Conservation (phyloP, 352 stramenopile genomes). For the Phytophthora sp. region DNA sequence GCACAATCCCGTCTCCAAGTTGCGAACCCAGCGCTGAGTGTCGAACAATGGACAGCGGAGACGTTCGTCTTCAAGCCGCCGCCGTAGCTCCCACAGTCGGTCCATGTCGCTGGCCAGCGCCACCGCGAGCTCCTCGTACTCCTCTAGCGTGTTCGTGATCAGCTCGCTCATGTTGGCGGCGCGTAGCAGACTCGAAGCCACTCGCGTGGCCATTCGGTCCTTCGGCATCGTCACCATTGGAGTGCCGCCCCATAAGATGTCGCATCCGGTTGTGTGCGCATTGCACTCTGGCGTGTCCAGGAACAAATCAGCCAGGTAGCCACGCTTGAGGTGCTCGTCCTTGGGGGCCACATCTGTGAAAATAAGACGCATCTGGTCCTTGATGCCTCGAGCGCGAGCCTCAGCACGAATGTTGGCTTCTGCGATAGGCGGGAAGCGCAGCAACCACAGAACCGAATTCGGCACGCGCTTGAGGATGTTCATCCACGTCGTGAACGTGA, state of each 20-base stretch:
- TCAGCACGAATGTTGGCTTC: slow-evolving; percentile 90
- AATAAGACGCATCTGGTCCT: slow-evolving; percentile 62
- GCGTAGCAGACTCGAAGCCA: slow-evolving; percentile 88
- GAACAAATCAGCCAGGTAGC: slow-evolving; percentile 91
- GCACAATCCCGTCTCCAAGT: slow-evolving; percentile 83
- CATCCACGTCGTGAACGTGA: slow-evolving; percentile 92
- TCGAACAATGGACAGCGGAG: slow-evolving; percentile 82
- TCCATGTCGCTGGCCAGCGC: slow-evolving; percentile 89
- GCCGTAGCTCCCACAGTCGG: slow-evolving; percentile 77
- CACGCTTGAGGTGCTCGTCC: slow-evolving; percentile 91
- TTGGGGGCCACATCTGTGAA: slow-evolving; percentile 90
- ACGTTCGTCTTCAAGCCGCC: slow-evolving; percentile 72
- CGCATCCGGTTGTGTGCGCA: slow-evolving; percentile 91
- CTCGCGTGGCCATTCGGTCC: slow-evolving; percentile 90
- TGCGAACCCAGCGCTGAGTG: slow-evolving; percentile 77
- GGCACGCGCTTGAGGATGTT: slow-evolving; percentile 93
- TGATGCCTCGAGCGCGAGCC: slow-evolving; percentile 72
- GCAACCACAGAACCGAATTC: slow-evolving; percentile 91
- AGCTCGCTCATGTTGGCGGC: slow-evolving; percentile 83
- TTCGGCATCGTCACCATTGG: slow-evolving; percentile 92
- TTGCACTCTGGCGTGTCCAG: slow-evolving; percentile 93
- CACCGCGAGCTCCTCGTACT: slow-evolving; percentile 94
- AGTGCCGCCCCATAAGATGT: slow-evolving; percentile 92
- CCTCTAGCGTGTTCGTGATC: slow-evolving; percentile 71
- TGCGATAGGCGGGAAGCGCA: slow-evolving; percentile 83